Percentiles rank a stretch among this genome's conserved stretches.
These are phyloP conservation scores for Cryphonectria parasitica DNA, from an alignment of 2,329 filamentous ascomycete species.

Conservation along the genomic window DNA sequence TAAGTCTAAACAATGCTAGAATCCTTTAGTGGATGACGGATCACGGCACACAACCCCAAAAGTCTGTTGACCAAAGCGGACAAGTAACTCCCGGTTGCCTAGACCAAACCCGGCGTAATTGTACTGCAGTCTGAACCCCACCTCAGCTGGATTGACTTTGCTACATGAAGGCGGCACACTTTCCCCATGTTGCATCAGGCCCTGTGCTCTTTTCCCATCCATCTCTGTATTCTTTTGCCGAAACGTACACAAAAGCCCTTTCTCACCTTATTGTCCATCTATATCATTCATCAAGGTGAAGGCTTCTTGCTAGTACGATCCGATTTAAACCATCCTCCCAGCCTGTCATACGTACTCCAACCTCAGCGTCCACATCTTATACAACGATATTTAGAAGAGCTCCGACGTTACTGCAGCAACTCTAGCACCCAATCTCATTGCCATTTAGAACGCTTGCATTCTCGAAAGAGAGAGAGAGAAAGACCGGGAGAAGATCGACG, in stretches of 20 bases:
- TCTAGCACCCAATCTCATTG: background rate
- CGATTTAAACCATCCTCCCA: background rate
- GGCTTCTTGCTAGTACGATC: background rate
- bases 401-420: background rate
- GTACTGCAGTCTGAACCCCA: background rate
- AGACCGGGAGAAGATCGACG: background rate
- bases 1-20: background rate
- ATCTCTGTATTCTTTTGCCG: background rate
- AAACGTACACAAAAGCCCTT: background rate
- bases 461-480: too few species aligned
- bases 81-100: background rate
- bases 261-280: background rate
- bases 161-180: background rate
- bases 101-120: background rate
- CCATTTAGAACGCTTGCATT: background rate
- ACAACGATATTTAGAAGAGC: background rate
- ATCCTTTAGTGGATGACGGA: background rate
- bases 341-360: background rate
- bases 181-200: background rate
- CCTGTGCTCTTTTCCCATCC: background rate
- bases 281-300: background rate
- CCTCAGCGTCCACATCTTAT: background rate
- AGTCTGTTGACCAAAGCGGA: background rate
- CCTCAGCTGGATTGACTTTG: constrained; percentile 4
- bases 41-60: background rate